phyloP scores from a whole-genome alignment of 345 rosid genomes.

The Gossypium stocksii region DNA sequence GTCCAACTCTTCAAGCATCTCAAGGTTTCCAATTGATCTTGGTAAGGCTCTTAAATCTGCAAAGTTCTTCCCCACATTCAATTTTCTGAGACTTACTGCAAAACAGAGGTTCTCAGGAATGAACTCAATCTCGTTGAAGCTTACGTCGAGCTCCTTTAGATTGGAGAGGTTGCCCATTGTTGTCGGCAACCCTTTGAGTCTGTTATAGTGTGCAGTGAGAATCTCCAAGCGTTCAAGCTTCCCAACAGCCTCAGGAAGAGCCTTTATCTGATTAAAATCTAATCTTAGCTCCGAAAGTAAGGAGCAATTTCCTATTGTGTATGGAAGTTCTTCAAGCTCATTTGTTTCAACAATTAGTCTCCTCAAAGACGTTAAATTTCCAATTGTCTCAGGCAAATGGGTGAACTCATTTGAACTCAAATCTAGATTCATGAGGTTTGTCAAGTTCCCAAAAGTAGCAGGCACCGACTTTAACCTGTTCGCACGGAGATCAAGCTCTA shows the following conservation, averaged over 20 bases:
- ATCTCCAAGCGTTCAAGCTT: constrained; percentile 46
- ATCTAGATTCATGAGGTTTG: constrained; percentile 38
- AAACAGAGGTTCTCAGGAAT: constrained; percentile 57
- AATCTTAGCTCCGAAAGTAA: constrained; percentile 46
- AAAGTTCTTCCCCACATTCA: constrained; percentile 58
- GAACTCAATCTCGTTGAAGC: constrained; percentile 61
- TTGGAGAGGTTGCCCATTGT: constrained; percentile 46
- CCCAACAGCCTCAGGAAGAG: constrained; percentile 66
- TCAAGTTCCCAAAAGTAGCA: constrained; percentile 44
- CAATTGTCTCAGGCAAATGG: constrained; percentile 44
- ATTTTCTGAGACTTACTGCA: constrained; percentile 40
- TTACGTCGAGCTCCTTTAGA: constrained; percentile 57
- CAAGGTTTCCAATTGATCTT: constrained; percentile 57
- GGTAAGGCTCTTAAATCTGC: constrained; percentile 64
- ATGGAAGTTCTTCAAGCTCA: constrained; percentile 57
- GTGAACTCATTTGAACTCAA: constrained; percentile 48
- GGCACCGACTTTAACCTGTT: constrained; percentile 50
- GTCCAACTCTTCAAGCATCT: constrained; percentile 68
- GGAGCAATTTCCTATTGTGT: constrained; percentile 51
- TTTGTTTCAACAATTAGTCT: constrained; percentile 47
- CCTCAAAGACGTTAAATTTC: constrained; percentile 42
- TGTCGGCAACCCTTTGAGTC: constrained; percentile 57
- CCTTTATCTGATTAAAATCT: constrained; percentile 59
- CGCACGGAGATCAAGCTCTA: constrained; percentile 55
- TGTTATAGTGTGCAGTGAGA: constrained; percentile 54